Base-by-base conservation (phyloP, 257 asterid genomes). In the Nicotiana benthamiana region DNA sequence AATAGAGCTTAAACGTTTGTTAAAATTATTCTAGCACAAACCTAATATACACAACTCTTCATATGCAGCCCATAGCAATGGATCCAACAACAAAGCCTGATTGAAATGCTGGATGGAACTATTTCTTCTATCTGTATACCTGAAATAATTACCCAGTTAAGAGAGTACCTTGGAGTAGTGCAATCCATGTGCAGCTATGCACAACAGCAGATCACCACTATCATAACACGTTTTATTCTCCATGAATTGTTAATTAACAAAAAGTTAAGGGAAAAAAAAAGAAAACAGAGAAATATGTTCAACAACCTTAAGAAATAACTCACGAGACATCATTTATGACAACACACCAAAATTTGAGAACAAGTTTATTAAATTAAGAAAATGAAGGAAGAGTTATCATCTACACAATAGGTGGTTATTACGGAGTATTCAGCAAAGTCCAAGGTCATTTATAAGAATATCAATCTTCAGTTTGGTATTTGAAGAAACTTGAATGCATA, bases 1-100 rank as follows among this genome's bases (percentile, higher is more conserved):
- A 51, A 32, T 17, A 32, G 51, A 67, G 5, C 75, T 67, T 67
- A 18, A 65, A 67, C 36, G 54, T 34, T 68, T 36, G 32, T 51
- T 40, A 28, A 68, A 68, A 20, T 11, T 20, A 68, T 40, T 68
- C 32, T 68, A 80, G 32, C 65, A 75, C 87, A 75, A 82, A 93
- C 99, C 98, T 92, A 95, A 93, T 80, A 90, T 80, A 85, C 97
- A 95, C 46, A 95, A 92, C 86, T 95, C 99, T 85, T 95, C 99
- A 84, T 93, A 94, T 77, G 99, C 99, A 89, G 92, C 87, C 99
- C 98, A 95, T 77, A 95, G 86, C 61, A 95, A 86, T 56, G 99
- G 99, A 90, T 95, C 97, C 90, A 93, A 64, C 6, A 94, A 90
- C 80, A 95, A 84, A 82, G 99, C 99, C 89, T 93, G 97, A 83